Conservation (phyloP, 805 yeast genomes). For the Clavispora vitiphila region DNA sequence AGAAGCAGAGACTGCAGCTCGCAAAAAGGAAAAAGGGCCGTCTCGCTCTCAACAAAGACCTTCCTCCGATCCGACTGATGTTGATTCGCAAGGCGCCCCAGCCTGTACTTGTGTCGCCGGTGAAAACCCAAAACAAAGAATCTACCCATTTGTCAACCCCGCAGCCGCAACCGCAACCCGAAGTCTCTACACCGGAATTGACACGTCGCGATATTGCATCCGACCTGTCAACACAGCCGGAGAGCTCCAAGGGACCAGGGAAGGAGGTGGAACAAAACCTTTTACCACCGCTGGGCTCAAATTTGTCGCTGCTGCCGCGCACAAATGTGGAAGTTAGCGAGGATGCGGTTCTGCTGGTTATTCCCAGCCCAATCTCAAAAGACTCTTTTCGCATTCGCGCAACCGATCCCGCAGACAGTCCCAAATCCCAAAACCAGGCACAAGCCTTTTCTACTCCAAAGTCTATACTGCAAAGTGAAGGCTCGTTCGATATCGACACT, state of each 20-base stretch:
- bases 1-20: not conserved
- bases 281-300: not conserved
- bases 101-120: not conserved
- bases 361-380: not conserved
- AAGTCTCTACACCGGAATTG: not conserved
- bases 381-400: not conserved
- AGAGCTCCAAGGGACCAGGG: not conserved
- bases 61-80: not conserved
- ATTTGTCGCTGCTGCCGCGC: not conserved
- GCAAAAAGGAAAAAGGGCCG: not conserved
- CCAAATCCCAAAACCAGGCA: not conserved
- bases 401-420: not conserved
- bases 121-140: not conserved
- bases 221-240: too few relatives aligned
- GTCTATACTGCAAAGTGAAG: not conserved
- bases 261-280: not conserved
- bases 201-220: not conserved
- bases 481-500: not conserved
- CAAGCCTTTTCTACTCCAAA: not conserved
- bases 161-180: not conserved
- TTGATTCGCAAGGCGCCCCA: not conserved
- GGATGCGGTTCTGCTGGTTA: not conserved
- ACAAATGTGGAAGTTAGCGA: not conserved
- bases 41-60: not conserved
- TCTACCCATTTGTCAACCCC: not conserved